Base-by-base conservation (phyloP, 352 stramenopile species). In the Phytophthora melonis region DNA sequence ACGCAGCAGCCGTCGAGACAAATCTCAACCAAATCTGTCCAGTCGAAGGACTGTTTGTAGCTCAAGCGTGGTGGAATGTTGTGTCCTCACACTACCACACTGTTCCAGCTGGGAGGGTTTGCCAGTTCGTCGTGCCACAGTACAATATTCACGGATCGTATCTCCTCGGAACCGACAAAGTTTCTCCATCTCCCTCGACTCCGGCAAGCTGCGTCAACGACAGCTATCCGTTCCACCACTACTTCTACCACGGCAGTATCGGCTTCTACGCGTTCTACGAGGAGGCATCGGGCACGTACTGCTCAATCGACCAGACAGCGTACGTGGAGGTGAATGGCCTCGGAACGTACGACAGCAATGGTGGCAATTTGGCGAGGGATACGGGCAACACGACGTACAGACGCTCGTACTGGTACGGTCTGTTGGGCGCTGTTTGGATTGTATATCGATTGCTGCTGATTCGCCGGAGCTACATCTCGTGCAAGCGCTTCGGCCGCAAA, bases 201-300 rank as follows among this genome's bases (percentile, higher is more conserved):
- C 55, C 56, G 47, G 10, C 32, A 25, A 54, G 21, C 21, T 71
- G 64, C 34, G 32, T 21, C 7, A 27, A 49, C 9, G 45, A 66
- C 18, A 59, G 43, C n/a, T 65, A 27, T n/a, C 19, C 30, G 13
- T 65, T 63, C 11, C 41, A 65, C 11, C 56, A 71, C 13, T 71
- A 71, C 21, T 71, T 66, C 34, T 71, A 66, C 30, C 64, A 66
- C 11, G 64, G 64, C 0, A 71, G 64, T 47, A 54, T 71, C 36
- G 64, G 64, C 3, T 66, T 66, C 25, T 71, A 66, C 13, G 58
- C 64, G 1, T 65, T 70, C 14, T 70, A 63, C 13, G 64, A 71
- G 49, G 64, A 71, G 39, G 55, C 47, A 14, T 50, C 58, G 13
- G 56, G 56, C 1, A 66, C 47, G 14, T 71, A 49, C 10, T 66